phyloP scores from a whole-genome alignment of 106 monocot species.

The Vanilla planifolia region DNA sequence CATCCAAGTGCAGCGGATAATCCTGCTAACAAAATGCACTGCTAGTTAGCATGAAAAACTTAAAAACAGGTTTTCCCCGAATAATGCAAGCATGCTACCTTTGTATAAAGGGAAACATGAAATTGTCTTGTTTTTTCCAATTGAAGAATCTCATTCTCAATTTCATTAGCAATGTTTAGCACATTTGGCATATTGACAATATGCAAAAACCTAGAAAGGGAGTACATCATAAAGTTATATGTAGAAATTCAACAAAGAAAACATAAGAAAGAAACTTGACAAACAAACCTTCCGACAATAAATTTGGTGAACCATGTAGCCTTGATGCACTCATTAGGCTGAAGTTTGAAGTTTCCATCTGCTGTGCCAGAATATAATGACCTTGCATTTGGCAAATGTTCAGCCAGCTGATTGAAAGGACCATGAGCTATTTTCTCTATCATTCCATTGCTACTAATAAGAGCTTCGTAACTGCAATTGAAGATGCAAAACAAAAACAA shows the following conservation, averaged over 20 bases:
- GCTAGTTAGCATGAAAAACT: not conserved
- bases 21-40: conserved; percentile 25
- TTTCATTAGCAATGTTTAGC: conserved; percentile 28
- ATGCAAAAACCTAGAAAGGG: conserved; percentile 52
- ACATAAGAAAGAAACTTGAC: not conserved
- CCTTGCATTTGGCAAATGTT: conserved; percentile 48
- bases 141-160: conserved; percentile 55
- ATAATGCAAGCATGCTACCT: conserved; percentile 27
- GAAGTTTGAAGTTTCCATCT: conserved; percentile 53
- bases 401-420: conserved; percentile 21
- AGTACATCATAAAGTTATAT: not conserved
- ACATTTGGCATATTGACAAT: conserved; percentile 38
- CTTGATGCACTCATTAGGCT: conserved; percentile 17
- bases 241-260: too few species aligned
- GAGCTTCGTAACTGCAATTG: conserved; percentile 26
- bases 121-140: conserved; percentile 65
- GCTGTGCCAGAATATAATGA: conserved; percentile 15
- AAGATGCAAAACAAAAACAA: conserved; percentile 2
- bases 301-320: conserved; percentile 82
- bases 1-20: conserved; percentile 10
- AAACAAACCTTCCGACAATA: conserved; percentile 48
- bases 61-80: not conserved
- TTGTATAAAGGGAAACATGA: conserved; percentile 55
- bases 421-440: conserved; percentile 26
- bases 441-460: conserved; percentile 19